A percentile compares a stretch with the other conserved stretches of the same genome.
These are phyloP conservation scores for Paulownia fortunei DNA, from an alignment of 257 asterid species.

Conservation along the genomic window DNA sequence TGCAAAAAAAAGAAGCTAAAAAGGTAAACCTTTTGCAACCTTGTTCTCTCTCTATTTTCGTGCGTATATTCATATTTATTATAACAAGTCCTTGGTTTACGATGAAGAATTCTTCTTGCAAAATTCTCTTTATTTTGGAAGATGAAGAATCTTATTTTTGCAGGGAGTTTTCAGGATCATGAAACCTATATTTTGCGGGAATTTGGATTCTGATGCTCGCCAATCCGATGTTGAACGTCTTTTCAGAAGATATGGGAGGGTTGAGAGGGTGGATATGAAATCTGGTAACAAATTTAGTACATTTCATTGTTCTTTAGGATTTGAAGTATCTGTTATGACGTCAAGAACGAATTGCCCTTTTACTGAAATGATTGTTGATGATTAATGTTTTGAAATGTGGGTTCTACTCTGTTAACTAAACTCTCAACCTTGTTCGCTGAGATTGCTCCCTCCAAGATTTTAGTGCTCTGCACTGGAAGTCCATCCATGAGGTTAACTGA, in stretches of 20 bases:
- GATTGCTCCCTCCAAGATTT: slow-evolving; percentile 5
- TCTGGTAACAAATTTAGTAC: slow-evolving; percentile 75
- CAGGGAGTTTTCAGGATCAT: slow-evolving; percentile 46
- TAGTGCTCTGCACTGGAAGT: slow-evolving; percentile 17
- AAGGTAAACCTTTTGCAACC: slow-evolving; percentile 4
- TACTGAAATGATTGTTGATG: no score
- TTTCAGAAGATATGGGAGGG: slow-evolving; percentile 86
- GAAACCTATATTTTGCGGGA: slow-evolving; percentile 89
- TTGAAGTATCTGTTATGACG: not conserved
- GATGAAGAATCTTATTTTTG: slow-evolving; percentile 20
- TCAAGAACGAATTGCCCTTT: no score
- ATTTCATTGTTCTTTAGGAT: not conserved
- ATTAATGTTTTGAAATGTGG: no score
- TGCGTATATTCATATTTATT: not conserved
- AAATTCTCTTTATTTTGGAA: not conserved
- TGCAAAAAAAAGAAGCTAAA: not conserved
- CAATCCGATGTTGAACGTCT: slow-evolving; percentile 87
- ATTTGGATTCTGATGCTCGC: slow-evolving; percentile 88
- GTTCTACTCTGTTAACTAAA: not conserved
- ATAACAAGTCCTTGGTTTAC: not conserved
- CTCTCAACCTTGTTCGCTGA: not conserved
- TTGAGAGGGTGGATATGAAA: slow-evolving; percentile 93
- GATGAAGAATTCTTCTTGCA: not conserved
- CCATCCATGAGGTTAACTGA: slow-evolving; percentile 8
- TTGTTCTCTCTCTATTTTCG: not conserved